Percentiles rank a stretch among this genome's conserved stretches.
Conservation (phyloP, 768 basidiomycete species). For the Tulasnella sp. region DNA sequence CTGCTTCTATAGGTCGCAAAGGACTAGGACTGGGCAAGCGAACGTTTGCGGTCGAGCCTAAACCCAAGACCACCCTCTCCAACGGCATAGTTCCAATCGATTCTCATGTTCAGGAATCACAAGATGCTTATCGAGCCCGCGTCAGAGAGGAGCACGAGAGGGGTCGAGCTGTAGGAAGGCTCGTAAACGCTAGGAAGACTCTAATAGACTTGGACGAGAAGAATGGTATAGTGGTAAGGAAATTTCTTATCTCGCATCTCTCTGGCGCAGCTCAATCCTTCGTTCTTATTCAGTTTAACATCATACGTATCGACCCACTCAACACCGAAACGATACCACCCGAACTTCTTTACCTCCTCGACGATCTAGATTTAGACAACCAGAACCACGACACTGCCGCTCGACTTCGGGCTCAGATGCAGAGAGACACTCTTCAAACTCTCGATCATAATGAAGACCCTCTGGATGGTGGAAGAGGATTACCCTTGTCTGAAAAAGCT, state of each 20-base stretch:
- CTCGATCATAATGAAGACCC: constrained; percentile 32
- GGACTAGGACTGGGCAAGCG: constrained; percentile 53
- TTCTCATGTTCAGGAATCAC: not conserved
- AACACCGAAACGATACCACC: constrained; percentile 54
- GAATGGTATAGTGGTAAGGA: constrained; percentile 49
- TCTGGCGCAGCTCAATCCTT: not conserved
- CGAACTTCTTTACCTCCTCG: constrained; percentile 49
- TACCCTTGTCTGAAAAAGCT: not conserved
- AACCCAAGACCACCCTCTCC: constrained; percentile 39
- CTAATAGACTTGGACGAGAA: constrained; percentile 62
- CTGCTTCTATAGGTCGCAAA: constrained; percentile 46
- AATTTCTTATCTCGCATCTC: constrained; percentile 3
- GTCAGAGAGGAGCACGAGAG: constrained; percentile 65
- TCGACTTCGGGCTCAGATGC: constrained; percentile 65
- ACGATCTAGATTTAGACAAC: constrained; percentile 23
- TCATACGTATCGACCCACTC: constrained; percentile 63
- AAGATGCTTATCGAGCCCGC: constrained; percentile 49
- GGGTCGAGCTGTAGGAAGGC: constrained; percentile 56
- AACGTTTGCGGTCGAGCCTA: constrained; percentile 46
- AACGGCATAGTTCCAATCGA: constrained; percentile 20
- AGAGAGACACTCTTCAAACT: constrained; percentile 54
- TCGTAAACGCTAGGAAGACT: constrained; percentile 62
- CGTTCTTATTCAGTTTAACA: constrained; percentile 53
- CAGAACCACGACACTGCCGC: constrained; percentile 26
- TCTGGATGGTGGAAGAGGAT: constrained; percentile 3